Conservation (phyloP, 2,329 filamentous ascomycete species). For the Lachnellula occidentalis region DNA sequence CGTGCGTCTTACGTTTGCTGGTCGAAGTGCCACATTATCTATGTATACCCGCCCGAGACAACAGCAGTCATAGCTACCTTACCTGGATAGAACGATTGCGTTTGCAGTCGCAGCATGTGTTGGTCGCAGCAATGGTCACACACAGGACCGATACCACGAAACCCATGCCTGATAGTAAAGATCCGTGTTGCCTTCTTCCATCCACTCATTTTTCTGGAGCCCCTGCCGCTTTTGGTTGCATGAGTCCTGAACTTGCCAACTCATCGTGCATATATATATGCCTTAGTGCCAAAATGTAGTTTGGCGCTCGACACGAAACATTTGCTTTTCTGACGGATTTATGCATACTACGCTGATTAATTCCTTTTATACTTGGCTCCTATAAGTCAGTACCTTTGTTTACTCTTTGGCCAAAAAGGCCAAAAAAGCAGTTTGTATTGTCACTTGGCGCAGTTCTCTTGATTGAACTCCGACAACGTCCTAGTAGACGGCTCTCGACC, state of each 20-base stretch:
- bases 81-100: neutral
- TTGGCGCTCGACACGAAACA: neutral
- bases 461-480: too few species aligned
- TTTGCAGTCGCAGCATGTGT: neutral
- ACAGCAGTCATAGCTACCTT: neutral
- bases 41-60: neutral
- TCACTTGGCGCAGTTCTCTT: too few species aligned
- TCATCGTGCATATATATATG: neutral
- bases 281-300: neutral
- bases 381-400: too few species aligned
- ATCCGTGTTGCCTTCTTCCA: neutral
- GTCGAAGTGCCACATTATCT: neutral
- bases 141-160: conserved; percentile 1
- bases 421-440: too few species aligned
- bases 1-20: neutral
- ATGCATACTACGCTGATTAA: too few species aligned
- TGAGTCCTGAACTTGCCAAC: neutral
- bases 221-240: neutral
- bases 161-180: neutral
- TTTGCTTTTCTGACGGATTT: too few species aligned
- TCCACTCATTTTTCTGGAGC: neutral
- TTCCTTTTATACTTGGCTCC: too few species aligned
- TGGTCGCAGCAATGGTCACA: conserved; percentile 2
- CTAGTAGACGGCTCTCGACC: too few species aligned
- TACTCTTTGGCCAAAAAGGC: too few species aligned